Conservation (phyloP, 108 stramenopile species). For the Skeletonema marinoi region DNA sequence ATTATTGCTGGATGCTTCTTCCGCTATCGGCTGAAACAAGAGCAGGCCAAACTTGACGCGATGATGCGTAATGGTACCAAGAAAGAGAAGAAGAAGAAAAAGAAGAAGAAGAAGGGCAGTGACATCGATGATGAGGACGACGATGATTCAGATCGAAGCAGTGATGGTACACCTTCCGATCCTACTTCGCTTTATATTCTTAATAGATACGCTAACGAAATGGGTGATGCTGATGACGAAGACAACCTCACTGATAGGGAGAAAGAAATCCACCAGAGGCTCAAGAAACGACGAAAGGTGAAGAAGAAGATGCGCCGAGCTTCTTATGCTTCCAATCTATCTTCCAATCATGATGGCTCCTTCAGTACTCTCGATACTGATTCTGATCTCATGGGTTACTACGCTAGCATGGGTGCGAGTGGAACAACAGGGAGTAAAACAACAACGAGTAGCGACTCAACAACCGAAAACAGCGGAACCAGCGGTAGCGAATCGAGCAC, state of each 20-base stretch:
- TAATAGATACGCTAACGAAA: background rate
- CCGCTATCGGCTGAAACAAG: background rate
- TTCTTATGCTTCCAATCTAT: background rate
- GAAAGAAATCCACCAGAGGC: background rate
- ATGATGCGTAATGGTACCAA: background rate
- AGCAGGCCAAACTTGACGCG: background rate
- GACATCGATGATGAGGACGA: constrained; percentile 1
- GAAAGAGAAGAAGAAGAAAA: constrained; percentile 9
- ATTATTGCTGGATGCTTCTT: constrained; percentile 2
- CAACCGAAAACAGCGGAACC: constrained; percentile 16
- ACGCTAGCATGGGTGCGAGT: constrained; percentile 2
- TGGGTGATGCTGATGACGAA: background rate
- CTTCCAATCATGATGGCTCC: constrained; percentile 8
- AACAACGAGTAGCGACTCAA: constrained; percentile 13
- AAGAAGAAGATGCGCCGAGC: constrained; percentile 10
- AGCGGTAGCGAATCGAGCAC: constrained; percentile 17
- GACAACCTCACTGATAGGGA: background rate
- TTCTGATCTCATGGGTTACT: background rate
- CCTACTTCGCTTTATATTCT: background rate
- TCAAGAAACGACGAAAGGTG: background rate
- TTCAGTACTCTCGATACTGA: constrained; percentile 7
- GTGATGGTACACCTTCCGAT: background rate
- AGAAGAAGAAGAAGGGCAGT: constrained; percentile 3
- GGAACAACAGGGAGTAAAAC: constrained; percentile 5
- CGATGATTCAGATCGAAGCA: background rate